Percentiles rank a stretch among this genome's conserved stretches.
These are phyloP conservation scores for Exophiala sideris DNA, from an alignment of 2,329 filamentous ascomycete genomes.

Conservation along the genomic window DNA sequence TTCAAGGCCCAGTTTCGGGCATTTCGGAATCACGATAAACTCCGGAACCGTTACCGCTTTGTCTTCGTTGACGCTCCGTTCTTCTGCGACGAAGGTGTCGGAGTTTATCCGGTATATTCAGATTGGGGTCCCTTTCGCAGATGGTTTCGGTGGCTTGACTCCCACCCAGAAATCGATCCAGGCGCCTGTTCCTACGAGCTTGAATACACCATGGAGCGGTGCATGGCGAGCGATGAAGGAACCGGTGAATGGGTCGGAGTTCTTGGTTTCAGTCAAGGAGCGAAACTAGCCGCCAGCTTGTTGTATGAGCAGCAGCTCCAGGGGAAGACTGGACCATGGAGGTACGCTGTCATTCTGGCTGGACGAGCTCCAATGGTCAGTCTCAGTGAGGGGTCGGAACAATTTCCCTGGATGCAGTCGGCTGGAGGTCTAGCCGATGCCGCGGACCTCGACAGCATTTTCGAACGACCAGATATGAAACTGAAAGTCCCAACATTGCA, in stretches of 20 bases:
- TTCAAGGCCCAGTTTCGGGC: conserved; percentile 66
- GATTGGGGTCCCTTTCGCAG: conserved; percentile 63
- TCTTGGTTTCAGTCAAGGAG: conserved; percentile 66
- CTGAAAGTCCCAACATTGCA: conserved; percentile 62
- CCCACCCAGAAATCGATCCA: conserved; percentile 54
- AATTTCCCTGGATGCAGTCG: conserved; percentile 27
- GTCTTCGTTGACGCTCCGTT: conserved; percentile 71
- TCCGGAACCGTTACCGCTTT: conserved; percentile 62
- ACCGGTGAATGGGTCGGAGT: conserved; percentile 59
- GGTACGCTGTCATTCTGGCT: conserved; percentile 61
- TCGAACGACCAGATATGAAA: conserved; percentile 41
- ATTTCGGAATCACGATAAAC: conserved; percentile 41
- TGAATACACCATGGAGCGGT: conserved; percentile 34
- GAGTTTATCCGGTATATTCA: conserved; percentile 53
- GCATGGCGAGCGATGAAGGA: conserved; percentile 56
- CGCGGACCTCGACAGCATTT: conserved; percentile 26
- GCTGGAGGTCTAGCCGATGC: conserved; percentile 26
- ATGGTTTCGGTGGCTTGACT: conserved; percentile 62
- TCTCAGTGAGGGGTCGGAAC: conserved; percentile 24
- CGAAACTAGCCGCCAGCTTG: conserved; percentile 59
- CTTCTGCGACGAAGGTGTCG: conserved; percentile 44
- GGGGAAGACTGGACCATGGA: conserved; percentile 40
- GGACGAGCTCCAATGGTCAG: conserved; percentile 57
- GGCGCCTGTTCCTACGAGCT: conserved; percentile 41
- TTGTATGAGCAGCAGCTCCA: conserved; percentile 60